Evolutionary conservation across 2,329 filamentous ascomycete species (phyloP).

Genomic region (Talaromyces sp.): DNA sequence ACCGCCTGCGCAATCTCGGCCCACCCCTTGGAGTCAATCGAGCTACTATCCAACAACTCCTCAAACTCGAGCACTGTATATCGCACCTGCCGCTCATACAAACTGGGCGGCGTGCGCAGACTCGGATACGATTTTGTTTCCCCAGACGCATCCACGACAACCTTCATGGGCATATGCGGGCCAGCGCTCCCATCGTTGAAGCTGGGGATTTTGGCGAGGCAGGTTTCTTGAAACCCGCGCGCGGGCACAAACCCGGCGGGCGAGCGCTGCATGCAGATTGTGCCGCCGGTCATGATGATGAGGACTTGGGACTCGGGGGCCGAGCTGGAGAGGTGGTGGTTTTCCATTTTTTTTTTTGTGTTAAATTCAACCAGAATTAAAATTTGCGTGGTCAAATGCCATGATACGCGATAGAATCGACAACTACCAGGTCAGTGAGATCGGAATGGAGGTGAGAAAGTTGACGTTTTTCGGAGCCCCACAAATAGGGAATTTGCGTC

Average conservation of each 20-base stretch:
- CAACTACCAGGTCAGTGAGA: neutral
- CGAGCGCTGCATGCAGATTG: conserved; percentile 87
- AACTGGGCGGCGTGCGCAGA: conserved; percentile 73
- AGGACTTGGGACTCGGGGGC: conserved; percentile 73
- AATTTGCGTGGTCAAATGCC: neutral
- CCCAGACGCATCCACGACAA: conserved; percentile 48
- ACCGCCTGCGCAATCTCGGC: conserved; percentile 76
- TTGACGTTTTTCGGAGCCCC: neutral
- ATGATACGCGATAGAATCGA: neutral
- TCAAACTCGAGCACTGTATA: conserved; percentile 83
- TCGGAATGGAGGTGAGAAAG: neutral
- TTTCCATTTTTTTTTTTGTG: neutral
- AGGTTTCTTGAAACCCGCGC: conserved; percentile 72
- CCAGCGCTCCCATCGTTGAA: conserved; percentile 73
- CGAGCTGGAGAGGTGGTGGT: conserved; percentile 12
- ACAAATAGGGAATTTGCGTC: neutral
- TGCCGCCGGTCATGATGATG: conserved; percentile 77
- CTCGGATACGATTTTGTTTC: conserved; percentile 56
- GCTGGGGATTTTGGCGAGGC: conserved; percentile 73
- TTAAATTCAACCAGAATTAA: neutral
- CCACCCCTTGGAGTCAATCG: conserved; percentile 83
- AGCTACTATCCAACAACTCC: conserved; percentile 81
- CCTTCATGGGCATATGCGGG: conserved; percentile 47
- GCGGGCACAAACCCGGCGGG: conserved; percentile 76
- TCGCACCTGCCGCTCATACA: conserved; percentile 74